A percentile compares a stretch with the other conserved stretches of the same genome.
phyloP scores from a whole-genome alignment of 2,329 filamentous ascomycete species.

The Aspergillus oerlinghausenensis region DNA sequence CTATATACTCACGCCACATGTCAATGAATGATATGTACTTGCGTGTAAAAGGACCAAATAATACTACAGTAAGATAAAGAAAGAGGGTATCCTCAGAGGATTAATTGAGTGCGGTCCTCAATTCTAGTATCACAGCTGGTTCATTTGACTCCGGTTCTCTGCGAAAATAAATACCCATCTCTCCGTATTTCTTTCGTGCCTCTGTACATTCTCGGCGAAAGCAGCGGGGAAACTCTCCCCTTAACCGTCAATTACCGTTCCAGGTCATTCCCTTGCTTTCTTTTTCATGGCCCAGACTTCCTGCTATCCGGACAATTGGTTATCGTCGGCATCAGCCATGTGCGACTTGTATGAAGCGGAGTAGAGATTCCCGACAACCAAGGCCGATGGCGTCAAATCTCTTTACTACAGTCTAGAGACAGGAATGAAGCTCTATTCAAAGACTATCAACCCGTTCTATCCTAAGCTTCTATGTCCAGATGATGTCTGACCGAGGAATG shows the following conservation, averaged over 20 bases:
- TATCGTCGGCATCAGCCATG: neutral
- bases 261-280: conserved; percentile 14
- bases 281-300: conserved; percentile 9
- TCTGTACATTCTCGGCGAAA: conserved; percentile 11
- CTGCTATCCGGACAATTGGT: neutral
- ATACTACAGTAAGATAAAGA: too few species aligned
- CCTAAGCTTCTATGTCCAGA: neutral
- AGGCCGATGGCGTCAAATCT: too few species aligned
- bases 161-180: conserved; percentile 13
- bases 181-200: conserved; percentile 27
- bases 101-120: neutral
- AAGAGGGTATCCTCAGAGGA: too few species aligned
- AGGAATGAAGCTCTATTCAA: neutral
- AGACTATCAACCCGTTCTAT: neutral
- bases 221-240: conserved; percentile 14
- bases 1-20: neutral
- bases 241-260: conserved; percentile 9
- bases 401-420: neutral
- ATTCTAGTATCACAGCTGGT: neutral
- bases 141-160: neutral
- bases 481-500: neutral
- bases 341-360: neutral
- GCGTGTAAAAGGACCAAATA: neutral
- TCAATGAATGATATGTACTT: neutral
- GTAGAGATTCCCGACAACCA: neutral